Evolutionary conservation across 192 early-diverging fungal species (phyloP).

Genomic region (Coemansia aciculifera): DNA sequence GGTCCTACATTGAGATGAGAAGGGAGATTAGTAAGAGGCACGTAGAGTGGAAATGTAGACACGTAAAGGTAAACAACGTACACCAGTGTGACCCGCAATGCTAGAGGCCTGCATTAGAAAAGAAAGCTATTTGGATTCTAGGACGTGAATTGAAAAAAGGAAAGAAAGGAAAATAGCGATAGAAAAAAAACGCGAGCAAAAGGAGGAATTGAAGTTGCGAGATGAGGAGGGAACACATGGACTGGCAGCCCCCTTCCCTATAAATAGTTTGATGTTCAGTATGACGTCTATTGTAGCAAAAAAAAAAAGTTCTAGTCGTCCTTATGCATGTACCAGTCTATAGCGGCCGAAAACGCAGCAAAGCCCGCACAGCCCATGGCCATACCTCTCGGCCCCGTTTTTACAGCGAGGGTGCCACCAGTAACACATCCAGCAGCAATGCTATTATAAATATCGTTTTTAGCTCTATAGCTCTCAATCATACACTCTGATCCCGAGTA

Average conservation of each 20-base stretch:
- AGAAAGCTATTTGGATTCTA: conserved; percentile 9
- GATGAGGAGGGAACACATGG: not conserved
- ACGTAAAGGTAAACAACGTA: conserved; percentile 21
- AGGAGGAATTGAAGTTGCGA: not conserved
- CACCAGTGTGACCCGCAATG: conserved; percentile 45
- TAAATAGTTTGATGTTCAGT: not conserved
- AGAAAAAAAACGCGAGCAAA: not conserved
- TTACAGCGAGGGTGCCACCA: conserved; percentile 78
- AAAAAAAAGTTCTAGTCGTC: conserved; percentile 43
- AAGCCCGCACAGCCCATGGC: conserved; percentile 87
- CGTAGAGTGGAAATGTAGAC: not conserved
- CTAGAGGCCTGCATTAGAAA: conserved; percentile 39
- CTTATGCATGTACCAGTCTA: conserved; percentile 82
- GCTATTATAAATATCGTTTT: conserved; percentile 93
- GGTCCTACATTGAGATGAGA: conserved; percentile 39
- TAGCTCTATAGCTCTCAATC: conserved; percentile 95
- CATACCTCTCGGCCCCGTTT: conserved; percentile 73
- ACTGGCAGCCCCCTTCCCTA: not conserved
- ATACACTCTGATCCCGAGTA: conserved; percentile 93
- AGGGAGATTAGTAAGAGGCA: not conserved
- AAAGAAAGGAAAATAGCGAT: not conserved
- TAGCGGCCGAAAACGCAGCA: conserved; percentile 91
- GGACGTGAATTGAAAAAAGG: not conserved
- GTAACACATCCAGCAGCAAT: conserved; percentile 89
- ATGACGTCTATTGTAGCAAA: not conserved